Evolutionary conservation across 73 alveolate genomes (phyloP).

Genomic region (Paramecium sexaurelia): DNA sequence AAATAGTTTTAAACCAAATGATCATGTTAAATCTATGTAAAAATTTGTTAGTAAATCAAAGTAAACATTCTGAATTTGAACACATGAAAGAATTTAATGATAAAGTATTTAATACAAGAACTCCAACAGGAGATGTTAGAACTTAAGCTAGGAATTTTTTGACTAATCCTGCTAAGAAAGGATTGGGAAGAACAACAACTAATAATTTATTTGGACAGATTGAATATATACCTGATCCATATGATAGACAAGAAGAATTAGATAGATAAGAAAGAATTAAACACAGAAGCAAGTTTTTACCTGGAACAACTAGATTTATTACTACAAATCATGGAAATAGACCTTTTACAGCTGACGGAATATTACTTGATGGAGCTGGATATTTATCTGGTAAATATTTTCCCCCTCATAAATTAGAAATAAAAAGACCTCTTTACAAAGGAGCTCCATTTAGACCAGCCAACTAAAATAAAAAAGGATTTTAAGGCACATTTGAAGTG

Average conservation of each 20-base stretch:
- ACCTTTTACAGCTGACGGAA: constrained; percentile 28
- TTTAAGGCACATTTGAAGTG: constrained; percentile 45
- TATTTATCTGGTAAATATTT: not conserved
- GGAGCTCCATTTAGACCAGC: constrained; percentile 50
- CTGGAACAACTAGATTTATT: constrained; percentile 23
- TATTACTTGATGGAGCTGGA: constrained; percentile 41
- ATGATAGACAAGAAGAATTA: constrained; percentile 52
- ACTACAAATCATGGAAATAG: constrained; percentile 20
- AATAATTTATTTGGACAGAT: constrained; percentile 39
- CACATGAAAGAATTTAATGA: constrained; percentile 34
- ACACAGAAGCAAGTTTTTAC: constrained; percentile 11
- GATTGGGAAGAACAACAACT: constrained; percentile 52
- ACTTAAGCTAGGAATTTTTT: constrained; percentile 34
- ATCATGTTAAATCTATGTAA: not conserved
- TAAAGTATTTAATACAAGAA: constrained; percentile 4
- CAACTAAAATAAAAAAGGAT: constrained; percentile 8
- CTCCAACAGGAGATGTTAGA: constrained; percentile 10
- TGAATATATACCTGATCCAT: constrained; percentile 56
- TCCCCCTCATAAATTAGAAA: not conserved
- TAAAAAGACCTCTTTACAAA: not conserved
- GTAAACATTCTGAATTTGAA: constrained; percentile 45
- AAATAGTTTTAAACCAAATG: constrained; percentile 40
- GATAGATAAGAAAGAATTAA: constrained; percentile 36
- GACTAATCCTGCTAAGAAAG: constrained; percentile 64
- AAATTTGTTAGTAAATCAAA: not conserved